Percentiles rank a stretch among this genome's conserved stretches.
Conservation (phyloP, 768 basidiomycete genomes). For the Plicaturopsis crispa region DNA sequence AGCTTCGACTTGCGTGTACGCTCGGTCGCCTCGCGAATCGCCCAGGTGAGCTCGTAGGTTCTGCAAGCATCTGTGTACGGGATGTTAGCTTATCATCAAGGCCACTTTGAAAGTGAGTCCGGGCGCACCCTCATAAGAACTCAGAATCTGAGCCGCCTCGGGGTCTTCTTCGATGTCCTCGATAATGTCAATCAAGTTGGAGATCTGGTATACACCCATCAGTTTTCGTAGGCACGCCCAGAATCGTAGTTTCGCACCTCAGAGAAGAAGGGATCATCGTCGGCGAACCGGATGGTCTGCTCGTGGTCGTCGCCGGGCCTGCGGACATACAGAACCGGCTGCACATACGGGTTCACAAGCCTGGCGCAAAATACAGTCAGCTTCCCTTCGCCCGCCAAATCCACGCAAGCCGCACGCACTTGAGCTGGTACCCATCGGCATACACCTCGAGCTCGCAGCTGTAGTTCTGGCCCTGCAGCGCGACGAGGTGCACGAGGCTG, state of each 20-base stretch:
- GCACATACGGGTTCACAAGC: constrained; percentile 89
- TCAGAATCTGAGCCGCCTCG: constrained; percentile 72
- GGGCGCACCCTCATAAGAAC: constrained; percentile 70
- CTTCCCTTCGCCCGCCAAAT: no score
- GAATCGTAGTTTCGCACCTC: constrained; percentile 49
- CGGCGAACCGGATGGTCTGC: constrained; percentile 60
- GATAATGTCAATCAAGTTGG: constrained; percentile 82
- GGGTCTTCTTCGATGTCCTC: constrained; percentile 88
- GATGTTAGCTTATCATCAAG: constrained; percentile 4
- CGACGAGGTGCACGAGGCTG: constrained; percentile 82
- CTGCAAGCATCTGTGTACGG: constrained; percentile 61
- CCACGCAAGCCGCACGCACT: constrained; percentile 33
- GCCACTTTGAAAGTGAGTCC: not conserved
- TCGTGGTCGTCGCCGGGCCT: constrained; percentile 76
- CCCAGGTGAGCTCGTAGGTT: constrained; percentile 92
- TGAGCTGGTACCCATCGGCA: constrained; percentile 87
- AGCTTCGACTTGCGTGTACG: constrained; percentile 44
- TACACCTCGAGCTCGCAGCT: constrained; percentile 92
- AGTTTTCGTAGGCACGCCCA: not conserved
- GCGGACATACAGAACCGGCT: constrained; percentile 82
- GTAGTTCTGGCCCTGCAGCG: constrained; percentile 89
- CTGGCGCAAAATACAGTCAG: constrained; percentile 24
- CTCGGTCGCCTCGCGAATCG: constrained; percentile 78
- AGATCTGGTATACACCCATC: constrained; percentile 30
- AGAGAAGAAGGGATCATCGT: constrained; percentile 92